Conservation (phyloP, 169 alveolate genomes). For the Plasmodium coatneyi region DNA sequence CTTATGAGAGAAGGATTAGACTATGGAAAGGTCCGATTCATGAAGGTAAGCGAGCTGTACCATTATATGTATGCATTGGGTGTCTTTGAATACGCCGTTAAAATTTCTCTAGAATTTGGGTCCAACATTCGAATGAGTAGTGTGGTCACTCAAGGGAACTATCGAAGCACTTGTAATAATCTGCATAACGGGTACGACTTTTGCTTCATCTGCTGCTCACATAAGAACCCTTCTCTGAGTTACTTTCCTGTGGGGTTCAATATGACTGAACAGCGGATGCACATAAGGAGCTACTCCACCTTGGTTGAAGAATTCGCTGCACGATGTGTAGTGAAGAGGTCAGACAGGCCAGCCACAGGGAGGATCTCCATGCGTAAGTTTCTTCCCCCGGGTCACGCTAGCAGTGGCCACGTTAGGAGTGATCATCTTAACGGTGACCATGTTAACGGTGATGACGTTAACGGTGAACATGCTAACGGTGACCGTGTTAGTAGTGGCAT, state of each 20-base stretch:
- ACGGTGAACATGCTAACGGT: no score
- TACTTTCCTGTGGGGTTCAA: not conserved
- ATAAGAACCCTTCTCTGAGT: not conserved
- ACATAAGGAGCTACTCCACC: not conserved
- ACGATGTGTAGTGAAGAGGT: not conserved
- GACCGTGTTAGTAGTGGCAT: no score
- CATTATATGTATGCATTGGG: slow-evolving; percentile 71
- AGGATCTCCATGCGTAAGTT: not conserved
- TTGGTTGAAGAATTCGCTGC: not conserved
- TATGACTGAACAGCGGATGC: not conserved
- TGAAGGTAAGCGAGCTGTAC: slow-evolving; percentile 57
- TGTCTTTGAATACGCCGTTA: slow-evolving; percentile 56
- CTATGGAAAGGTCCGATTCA: slow-evolving; percentile 53
- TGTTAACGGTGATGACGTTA: no score
- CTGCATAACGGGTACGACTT: slow-evolving; percentile 27
- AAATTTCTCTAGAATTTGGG: slow-evolving; percentile 56
- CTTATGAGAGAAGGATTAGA: slow-evolving; percentile 15
- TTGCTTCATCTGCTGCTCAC: slow-evolving; percentile 43
- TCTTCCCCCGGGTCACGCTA: not conserved
- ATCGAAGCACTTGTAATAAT: slow-evolving; percentile 12
- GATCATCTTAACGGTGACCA: not conserved
- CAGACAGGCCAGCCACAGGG: not conserved
- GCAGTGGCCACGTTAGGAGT: not conserved
- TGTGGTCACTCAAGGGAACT: not conserved
- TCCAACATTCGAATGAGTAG: slow-evolving; percentile 51